phyloP scores from a whole-genome alignment of 1,284 basidiomycete species.

The Ustilago lituana region DNA sequence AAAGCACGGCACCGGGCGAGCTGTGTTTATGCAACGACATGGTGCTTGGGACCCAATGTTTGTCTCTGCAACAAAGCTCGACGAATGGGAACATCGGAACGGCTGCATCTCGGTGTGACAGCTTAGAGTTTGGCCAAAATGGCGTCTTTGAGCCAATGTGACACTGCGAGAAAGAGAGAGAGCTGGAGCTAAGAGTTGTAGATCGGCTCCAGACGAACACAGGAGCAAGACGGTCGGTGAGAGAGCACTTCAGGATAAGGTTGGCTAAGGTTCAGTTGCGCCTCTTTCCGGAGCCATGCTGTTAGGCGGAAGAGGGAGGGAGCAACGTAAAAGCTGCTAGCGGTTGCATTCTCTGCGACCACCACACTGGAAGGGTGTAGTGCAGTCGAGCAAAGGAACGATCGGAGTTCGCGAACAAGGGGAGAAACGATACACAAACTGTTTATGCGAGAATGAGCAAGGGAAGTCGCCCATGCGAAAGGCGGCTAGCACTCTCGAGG shows the following conservation, averaged over 20 bases:
- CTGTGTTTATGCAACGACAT: too few species aligned
- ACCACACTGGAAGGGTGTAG: too few species aligned
- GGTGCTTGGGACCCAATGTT: too few species aligned
- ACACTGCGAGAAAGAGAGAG: not conserved
- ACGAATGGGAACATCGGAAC: too few species aligned
- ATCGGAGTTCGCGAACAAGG: not conserved
- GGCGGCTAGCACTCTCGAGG: too few species aligned
- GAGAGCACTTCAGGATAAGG: conserved; percentile 24
- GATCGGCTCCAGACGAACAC: conserved; percentile 6
- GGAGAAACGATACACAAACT: conserved; percentile 4
- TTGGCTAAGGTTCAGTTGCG: conserved; percentile 7
- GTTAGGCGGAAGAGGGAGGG: not conserved
- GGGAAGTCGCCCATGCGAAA: too few species aligned
- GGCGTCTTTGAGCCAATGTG: too few species aligned
- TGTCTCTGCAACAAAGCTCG: too few species aligned
- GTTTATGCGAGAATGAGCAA: conserved; percentile 10
- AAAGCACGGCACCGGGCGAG: not conserved
- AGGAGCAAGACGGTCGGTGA: not conserved
- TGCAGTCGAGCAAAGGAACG: not conserved
- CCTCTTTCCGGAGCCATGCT: conserved; percentile 10
- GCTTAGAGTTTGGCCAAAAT: too few species aligned
- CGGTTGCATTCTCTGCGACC: too few species aligned
- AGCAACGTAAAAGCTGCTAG: too few species aligned
- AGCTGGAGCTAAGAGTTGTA: not conserved
- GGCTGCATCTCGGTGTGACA: too few species aligned